Base-by-base conservation (phyloP, 1,284 basidiomycete species). In the Athelia psychrophila region DNA sequence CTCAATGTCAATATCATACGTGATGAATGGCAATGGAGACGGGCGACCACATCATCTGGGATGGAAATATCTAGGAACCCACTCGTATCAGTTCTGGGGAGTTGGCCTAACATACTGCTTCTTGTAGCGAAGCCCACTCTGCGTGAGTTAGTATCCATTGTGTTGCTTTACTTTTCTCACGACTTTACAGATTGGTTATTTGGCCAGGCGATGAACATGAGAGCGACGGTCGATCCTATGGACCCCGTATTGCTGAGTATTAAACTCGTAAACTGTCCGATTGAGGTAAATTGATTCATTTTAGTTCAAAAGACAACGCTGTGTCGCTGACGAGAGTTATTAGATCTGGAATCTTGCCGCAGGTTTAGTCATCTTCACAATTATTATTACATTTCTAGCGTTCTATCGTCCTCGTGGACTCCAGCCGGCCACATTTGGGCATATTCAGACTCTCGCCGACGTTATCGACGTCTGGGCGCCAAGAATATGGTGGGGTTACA, bases 401-500 rank as follows among this genome's bases (percentile, higher is more conserved):
- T 50, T 64, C 22, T 35, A 36, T 40, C 56, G 35, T 20, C 67
- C 61, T 6, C 48, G 30, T 4, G 66, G 67, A 3, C 56, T 61
- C 0, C 67, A 68, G 19, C 64, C 64, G 0, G 64, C 64, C 10
- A 56, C 66, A 16, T 69, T 69, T 22, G 67, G 64, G 1, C 65
- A 68, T n/a, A 40, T 66, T 4, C 64, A 64, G 46, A 66, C 64
- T n/a, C 64, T 68, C 12, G 67, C 62, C 2, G 66, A 67, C 47
- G 47, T 66, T 49, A 58, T 66, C 40, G 67, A 69, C 48, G 62
- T 67, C 27, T 67, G 64, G 66, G 61, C 66, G 16, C 55, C 58
- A 1, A 63, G 54, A 1, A 68, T 69, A 57, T 67, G 66, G 67
- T 69, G 66, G 66, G 67, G 67, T 22, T 54, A 56, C 20, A 69